Evolutionary conservation across 345 rosid genomes (phyloP), one percentile per base, ranked within the genome.

Genomic region (Erucastrum elatum): DNA sequence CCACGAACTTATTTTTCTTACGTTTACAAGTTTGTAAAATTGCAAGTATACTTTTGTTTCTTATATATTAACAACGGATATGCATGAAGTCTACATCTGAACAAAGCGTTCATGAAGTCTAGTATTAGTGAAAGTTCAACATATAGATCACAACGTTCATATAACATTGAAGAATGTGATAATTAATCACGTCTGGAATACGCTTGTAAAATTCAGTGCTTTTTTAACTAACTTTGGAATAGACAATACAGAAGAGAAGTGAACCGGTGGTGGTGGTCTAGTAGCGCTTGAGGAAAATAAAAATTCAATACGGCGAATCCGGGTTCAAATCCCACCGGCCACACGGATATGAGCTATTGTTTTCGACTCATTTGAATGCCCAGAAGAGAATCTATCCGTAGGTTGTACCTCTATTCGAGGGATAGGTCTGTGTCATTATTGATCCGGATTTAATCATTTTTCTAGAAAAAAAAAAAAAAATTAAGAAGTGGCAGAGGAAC

Each of bases 401-500:
- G 21, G 21, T 21, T 21, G 21, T 21, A 21, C 21, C 21, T 21
- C 21, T 21, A 21, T 21, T 21, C 21, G 21, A 21, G 21, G 21
- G 21, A 21, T 21, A 21, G 21, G 21, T 21, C 21, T 21, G 21
- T 21, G 21, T 21, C 21, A 21, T 21, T 21, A 21, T 21, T 21
- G 21, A 21, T 21, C 21, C 1, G 21, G 21, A 21, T 21, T 21
- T 21, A 21, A 21, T 21, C 21, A 21, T 21, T 21, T 21, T 21
- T 21, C 21, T 21, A 21, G 21, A 0, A 21, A 21, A 21, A 21
- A 21, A 21, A 21, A 21, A 21, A 21, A 21, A 21, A 21, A 21
- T 21, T 21, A 21, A 21, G 70, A 76, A 68, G 75, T 77, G 80
- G 66, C 58, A 51, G 81, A 51, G 74, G 46, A 76, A 76, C 49